Evolutionary conservation across 2,329 filamentous ascomycete species (phyloP).

Genomic region (Colletotrichum cereale): DNA sequence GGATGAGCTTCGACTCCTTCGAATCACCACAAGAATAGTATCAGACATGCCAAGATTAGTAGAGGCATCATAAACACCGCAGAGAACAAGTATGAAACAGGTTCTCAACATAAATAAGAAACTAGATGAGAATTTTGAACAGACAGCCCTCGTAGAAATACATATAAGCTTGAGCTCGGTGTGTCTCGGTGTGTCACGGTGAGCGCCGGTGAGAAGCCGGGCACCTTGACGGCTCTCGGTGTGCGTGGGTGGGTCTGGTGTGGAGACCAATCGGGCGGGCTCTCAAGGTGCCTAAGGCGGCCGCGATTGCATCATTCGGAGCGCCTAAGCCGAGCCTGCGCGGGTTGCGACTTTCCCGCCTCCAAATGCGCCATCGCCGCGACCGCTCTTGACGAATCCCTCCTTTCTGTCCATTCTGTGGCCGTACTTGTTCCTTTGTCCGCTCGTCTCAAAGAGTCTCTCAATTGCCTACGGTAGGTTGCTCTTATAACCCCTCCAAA

Average conservation of each 20-base stretch:
- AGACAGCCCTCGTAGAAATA: no score
- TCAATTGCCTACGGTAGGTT: constrained; percentile 16
- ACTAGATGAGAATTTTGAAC: no score
- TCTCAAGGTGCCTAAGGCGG: constrained; percentile 39
- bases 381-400: not conserved
- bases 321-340: constrained; percentile 32
- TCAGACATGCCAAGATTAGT: no score
- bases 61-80: no score
- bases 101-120: no score
- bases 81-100: no score
- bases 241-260: not conserved
- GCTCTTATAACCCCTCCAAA: not conserved
- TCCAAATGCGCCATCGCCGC: constrained; percentile 14
- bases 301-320: constrained; percentile 38
- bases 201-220: not conserved
- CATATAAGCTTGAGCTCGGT: not conserved
- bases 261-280: constrained; percentile 15
- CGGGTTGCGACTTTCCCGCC: constrained; percentile 27
- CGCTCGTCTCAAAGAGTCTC: not conserved
- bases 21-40: no score
- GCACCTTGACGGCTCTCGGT: not conserved
- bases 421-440: not conserved
- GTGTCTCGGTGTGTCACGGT: not conserved
- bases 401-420: not conserved
- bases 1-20: not conserved